Percentiles rank a stretch among this genome's conserved stretches.
Evolutionary conservation across 768 basidiomycete genomes (phyloP).

Genomic region (Tulasnella calospora): DNA sequence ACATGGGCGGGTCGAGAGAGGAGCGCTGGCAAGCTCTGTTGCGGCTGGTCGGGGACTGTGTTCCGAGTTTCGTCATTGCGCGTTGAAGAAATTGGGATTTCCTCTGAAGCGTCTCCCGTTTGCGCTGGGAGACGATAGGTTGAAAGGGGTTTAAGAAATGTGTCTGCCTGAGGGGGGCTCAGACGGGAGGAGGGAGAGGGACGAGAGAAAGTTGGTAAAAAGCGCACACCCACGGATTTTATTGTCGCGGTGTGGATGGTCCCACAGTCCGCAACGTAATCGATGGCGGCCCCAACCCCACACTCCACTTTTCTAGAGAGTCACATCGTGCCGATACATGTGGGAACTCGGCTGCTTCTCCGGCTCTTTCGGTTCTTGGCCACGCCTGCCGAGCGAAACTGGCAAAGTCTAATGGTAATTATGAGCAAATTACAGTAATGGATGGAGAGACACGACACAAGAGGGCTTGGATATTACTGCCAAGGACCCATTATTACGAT

Average conservation of each 20-base stretch:
- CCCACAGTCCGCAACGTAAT: background rate
- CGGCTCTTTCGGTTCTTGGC: background rate
- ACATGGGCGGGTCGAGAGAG: constrained; percentile 31
- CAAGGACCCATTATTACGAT: background rate
- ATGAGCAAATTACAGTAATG: background rate
- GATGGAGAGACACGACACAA: background rate
- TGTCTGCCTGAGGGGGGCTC: background rate
- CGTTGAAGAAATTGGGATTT: background rate
- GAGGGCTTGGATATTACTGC: background rate
- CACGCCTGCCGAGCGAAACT: background rate
- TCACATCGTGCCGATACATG: background rate
- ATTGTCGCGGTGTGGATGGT: background rate
- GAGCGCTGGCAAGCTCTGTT: constrained; percentile 26
- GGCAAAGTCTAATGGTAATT: background rate
- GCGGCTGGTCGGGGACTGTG: constrained; percentile 12
- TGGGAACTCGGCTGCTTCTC: no score
- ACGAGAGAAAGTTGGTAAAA: background rate
- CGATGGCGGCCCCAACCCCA: no score
- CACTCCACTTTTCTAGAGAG: background rate
- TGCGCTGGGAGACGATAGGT: background rate
- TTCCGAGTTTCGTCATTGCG: background rate
- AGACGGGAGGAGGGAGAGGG: background rate
- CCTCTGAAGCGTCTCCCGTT: background rate
- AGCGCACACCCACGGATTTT: background rate
- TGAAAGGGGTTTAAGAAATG: background rate